Conservation (phyloP, 1,284 basidiomycete genomes). For the Ustilago shanxiensis region DNA sequence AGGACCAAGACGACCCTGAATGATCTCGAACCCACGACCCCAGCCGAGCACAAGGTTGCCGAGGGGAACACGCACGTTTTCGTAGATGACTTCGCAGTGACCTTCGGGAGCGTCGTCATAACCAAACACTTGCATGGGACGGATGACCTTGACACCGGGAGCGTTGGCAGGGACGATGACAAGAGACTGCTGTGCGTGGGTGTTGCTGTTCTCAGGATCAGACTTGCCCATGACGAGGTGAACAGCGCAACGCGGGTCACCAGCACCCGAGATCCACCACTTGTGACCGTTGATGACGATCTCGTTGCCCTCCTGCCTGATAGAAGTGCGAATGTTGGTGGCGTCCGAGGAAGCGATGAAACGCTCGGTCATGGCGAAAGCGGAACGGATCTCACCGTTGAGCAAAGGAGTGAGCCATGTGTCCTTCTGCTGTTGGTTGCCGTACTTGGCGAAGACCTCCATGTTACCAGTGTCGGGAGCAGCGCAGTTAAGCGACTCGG, state of each 20-base stretch:
- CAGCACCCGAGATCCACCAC: slow-evolving; percentile 99
- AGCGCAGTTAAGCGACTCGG: slow-evolving; percentile 89
- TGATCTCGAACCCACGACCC: slow-evolving; percentile 96
- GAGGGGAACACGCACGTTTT: slow-evolving; percentile 89
- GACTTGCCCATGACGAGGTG: slow-evolving; percentile 96
- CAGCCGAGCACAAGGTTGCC: slow-evolving; percentile 88
- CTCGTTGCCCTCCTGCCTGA: slow-evolving; percentile 85
- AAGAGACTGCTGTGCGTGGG: slow-evolving; percentile 89
- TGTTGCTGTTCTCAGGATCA: slow-evolving; percentile 79
- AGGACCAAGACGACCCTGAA: slow-evolving; percentile 96
- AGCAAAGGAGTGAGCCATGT: slow-evolving; percentile 89
- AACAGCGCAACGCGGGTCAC: slow-evolving; percentile 87
- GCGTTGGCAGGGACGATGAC: slow-evolving; percentile 90
- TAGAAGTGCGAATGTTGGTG: slow-evolving; percentile 92
- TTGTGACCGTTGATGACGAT: slow-evolving; percentile 97
- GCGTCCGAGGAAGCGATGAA: slow-evolving; percentile 89
- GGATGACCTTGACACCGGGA: slow-evolving; percentile 87
- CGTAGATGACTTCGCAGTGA: slow-evolving; percentile 93
- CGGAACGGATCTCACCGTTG: slow-evolving; percentile 91
- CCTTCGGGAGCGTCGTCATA: slow-evolving; percentile 74
- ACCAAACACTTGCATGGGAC: slow-evolving; percentile 83
- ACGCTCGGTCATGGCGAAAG: slow-evolving; percentile 67
- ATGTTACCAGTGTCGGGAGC: slow-evolving; percentile 88
- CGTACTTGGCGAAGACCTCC: slow-evolving; percentile 96
- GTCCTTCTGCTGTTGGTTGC: slow-evolving; percentile 87